Evolutionary conservation across 164 flowering plant genomes (phyloP), one percentile per base, ranked within the genome.

Genomic region (Cinnamomum micranthum): DNA sequence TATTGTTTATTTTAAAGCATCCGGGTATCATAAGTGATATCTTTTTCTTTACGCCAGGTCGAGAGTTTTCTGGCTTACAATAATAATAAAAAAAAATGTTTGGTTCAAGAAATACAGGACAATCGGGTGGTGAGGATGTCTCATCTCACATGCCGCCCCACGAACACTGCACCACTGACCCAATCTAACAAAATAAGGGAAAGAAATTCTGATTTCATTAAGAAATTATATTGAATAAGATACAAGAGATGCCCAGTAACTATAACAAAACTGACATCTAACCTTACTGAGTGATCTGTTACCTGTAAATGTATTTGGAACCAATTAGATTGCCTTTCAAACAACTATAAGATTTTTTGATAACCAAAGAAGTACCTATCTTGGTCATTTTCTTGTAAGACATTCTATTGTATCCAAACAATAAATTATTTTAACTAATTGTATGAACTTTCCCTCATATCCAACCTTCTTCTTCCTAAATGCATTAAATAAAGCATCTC

Each of bases 231-330:
- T 9, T 55, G 19, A 24, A n/a, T 64, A 67, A 67, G 69, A 67
- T 67, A 31, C 47, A 67, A 31, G 69, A 67, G 69, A 28, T 28
- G 33, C n/a, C 17, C 19, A 67, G 33, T 67, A 28, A 67, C 69
- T 25, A 31, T 15, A 67, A 67, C n/a, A 17, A 67, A 67, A 19
- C 69, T 67, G 69, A 67, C 69, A 67, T 17, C 35, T 31, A 17
- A 67, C 69, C 69, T 67, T 67, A 33, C 28, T 33, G 69, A 67
- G 69, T 31, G 69, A 67, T 67, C 28, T 67, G 23, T 67, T 31
- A 67, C 69, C 69, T 28, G 69, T 67, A 67, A 64, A 67, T 4
- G 69, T 31, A 33, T 67, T 14, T 67, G 9, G 47, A 10, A 17
- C 69, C 69, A 67, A 67, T 67, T 10, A 67, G 69, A 19, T 14